Evolutionary conservation across 805 yeast genomes (phyloP).

Genomic region (Pichia phayaonensis): DNA sequence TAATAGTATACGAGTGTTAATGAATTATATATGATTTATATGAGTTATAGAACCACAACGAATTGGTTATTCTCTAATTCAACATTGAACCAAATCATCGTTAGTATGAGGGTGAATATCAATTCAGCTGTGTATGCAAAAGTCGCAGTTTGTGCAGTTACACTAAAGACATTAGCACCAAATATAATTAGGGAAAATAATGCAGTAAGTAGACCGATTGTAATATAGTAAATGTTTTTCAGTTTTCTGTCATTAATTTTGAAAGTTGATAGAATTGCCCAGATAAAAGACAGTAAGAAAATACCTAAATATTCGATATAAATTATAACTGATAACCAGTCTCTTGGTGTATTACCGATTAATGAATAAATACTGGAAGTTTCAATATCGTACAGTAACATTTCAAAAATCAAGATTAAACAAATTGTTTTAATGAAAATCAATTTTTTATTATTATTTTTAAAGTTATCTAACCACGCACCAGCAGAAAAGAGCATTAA

Average conservation of each 20-base stretch:
- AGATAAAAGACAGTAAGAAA: conserved; percentile 11
- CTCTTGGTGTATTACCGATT: conserved; percentile 16
- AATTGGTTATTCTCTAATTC: conserved; percentile 13
- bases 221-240: conserved; percentile 7
- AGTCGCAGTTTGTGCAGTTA: conserved; percentile 15
- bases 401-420: conserved; percentile 18
- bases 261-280: conserved; percentile 18
- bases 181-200: conserved; percentile 9
- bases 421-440: conserved; percentile 16
- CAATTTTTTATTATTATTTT: conserved; percentile 7
- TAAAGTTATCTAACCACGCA: conserved; percentile 9
- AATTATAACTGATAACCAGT: conserved; percentile 18
- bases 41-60: neutral
- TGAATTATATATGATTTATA: too few relatives aligned
- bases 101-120: conserved; percentile 16
- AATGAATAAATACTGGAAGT: conserved; percentile 24
- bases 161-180: conserved; percentile 14
- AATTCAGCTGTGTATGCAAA: conserved; percentile 21
- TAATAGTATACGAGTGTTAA: too few relatives aligned
- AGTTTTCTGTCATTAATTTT: conserved; percentile 14
- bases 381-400: conserved; percentile 25
- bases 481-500: conserved; percentile 26
- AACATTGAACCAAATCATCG: conserved; percentile 23
- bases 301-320: conserved; percentile 19
- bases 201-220: conserved; percentile 3